Base-by-base conservation (phyloP, 2,329 filamentous ascomycete species). In the Botryotinia calthae region DNA sequence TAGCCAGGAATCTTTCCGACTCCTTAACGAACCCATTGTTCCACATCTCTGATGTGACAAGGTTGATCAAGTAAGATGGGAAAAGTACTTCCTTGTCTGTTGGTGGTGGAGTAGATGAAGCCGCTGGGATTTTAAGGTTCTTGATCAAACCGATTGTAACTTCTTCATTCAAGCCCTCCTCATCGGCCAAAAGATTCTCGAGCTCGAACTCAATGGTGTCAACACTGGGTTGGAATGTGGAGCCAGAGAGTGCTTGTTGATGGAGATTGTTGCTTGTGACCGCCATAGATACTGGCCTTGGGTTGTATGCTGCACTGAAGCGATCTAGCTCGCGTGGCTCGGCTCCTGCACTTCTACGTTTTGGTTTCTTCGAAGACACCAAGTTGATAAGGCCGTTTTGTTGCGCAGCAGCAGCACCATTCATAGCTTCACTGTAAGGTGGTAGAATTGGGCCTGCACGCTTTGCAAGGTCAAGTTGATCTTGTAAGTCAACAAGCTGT, bases 21-120 rank as follows among this genome's bases (percentile, higher is more conserved):
- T 99, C 96, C 86, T 99, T 99, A 79, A 99, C 96, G 81, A 98
- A 99, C 64, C 96, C 96, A 79, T 99, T 99, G 86, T 99, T 99
- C 96, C 96, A 99, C 96, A 99, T 99, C 85, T 99, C 96, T 25
- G 95, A 98, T 20, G 96, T 99, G 76, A 99, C 96, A 74, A 99
- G 87, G 83, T 99, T 99, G 86, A 99, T 99, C 79, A 99, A 90
- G 82, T 98, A 99, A 16, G 96, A 95, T 48, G 96, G 96, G 91
- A 99, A 99, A 70, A 99, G 87, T 34, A 99, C 95, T 82, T 99
- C 96, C 85, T 99, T 99, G 84, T 99, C 96, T 28, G 94, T 97
- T 18, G 96, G 95, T 70, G 95, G 92, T 31, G 95, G 95, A 70
- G 89, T 95, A 48, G 93, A 91, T 80, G 90, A 93, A 63, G 96